Base-by-base conservation (phyloP, 192 early-diverging fungal genomes). In the Obelidium mucronatum region DNA sequence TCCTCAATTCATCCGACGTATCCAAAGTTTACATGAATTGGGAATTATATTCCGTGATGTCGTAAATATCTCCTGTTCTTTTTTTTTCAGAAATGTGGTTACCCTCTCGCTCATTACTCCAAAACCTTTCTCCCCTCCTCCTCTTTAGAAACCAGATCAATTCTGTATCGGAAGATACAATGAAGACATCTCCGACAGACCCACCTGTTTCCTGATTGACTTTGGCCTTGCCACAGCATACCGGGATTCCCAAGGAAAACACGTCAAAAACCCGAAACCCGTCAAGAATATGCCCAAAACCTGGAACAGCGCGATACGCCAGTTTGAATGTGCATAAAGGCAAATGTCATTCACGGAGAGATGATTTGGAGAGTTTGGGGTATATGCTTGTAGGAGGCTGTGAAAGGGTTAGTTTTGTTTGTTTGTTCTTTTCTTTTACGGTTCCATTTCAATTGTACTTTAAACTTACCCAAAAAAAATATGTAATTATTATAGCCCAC, bases 291-390 rank as follows among this genome's bases (percentile, higher is more conserved):
- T 31, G 58, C 48, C 74, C 0, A 81, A 81, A 58, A 85, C 84
- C 22, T n/a, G 84, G 84, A 26, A 83, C 84, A 22, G 84, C 84
- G 1, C 81, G 84, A 3, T 85, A 85, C 67, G 84, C 84, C 13
- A 68, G 60, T 4, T 15, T 85, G 17, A 83, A 83, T 63, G 84
- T 85, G 15, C 84, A 85, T 44, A 75, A 71, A 33, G 84, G 84
- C 22, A 69, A 74, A 34, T 28, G 48, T 3, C 81, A 85, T 73
- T 64, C 84, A 5, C 61, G 84, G 39, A 61, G 84, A 15, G 84
- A 85, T 53, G 84, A 85, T 60, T 59, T 85, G 3, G 84, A 85
- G 60, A 74, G 67, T 24, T 76, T 85, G 2, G 80, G 35, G 1
- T 85, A 85, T 58, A 59, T 81, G 39, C 59, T 48, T 79, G 39